Percentiles rank a stretch among this genome's conserved stretches.
phyloP scores from a whole-genome alignment of 176 grass and related monocot genomes.

The Guadua angustifolia region DNA sequence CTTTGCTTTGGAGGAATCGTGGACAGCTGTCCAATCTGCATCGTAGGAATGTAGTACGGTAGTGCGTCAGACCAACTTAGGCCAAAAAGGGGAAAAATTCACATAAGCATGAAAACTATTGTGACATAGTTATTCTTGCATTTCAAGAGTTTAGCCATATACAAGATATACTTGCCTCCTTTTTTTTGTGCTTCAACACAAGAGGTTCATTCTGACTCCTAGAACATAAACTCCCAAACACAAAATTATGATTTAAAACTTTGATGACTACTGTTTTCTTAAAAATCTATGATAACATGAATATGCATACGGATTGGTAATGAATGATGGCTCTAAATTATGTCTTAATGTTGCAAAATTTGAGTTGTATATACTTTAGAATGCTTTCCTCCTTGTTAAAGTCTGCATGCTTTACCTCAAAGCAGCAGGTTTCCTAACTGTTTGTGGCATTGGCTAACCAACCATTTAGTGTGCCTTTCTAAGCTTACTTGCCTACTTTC shows the following conservation, averaged over 20 bases:
- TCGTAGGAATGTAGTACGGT: conserved; percentile 24
- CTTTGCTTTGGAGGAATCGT: conserved; percentile 73
- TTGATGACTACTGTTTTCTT: not conserved
- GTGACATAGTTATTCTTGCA: conserved; percentile 2
- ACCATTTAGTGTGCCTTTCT: not conserved
- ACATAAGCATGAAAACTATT: conserved; percentile 12
- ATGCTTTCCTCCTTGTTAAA: not conserved
- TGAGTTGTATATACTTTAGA: conserved; percentile 4
- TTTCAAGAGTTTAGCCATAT: not conserved
- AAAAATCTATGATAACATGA: not conserved
- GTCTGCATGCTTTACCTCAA: conserved; percentile 5
- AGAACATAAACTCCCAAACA: not conserved
- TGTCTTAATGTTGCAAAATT: conserved; percentile 6
- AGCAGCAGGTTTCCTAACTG: conserved; percentile 25
- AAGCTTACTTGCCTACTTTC: not conserved
- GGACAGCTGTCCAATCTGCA: conserved; percentile 80
- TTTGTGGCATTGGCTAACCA: not conserved
- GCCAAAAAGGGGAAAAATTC: conserved; percentile 11
- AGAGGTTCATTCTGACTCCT: conserved; percentile 17
- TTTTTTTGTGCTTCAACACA: not conserved
- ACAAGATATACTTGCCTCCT: not conserved
- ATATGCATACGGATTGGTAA: not conserved
- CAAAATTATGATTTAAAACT: not conserved
- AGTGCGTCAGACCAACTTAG: conserved; percentile 28
- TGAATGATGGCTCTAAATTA: not conserved